Evolutionary conservation across 2,329 filamentous ascomycete genomes (phyloP), one percentile per base, ranked within the genome.

Genomic region (Colletotrichum incanum): DNA sequence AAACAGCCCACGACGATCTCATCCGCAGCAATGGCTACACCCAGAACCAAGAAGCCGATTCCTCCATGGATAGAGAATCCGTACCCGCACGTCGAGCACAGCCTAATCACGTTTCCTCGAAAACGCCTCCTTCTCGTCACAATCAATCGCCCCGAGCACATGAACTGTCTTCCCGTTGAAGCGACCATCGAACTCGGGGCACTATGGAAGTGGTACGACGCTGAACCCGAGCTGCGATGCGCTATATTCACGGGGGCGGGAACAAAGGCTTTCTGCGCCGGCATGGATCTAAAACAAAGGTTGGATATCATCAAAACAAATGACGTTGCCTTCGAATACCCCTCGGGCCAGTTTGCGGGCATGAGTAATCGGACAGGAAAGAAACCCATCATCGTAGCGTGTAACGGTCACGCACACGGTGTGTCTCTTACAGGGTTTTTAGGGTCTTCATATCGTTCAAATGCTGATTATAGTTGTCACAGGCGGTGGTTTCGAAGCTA

Each of bases 251-350:
- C 87, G 0, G 88, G 88, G 26, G 82, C 81, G 0, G 86, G 86
- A 0, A 80, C 84, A 58, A 79, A 84, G 41, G 84, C 87, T 0
- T 89, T 89, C 75, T 89, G 86, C 75, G 84, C 87, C 0, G 87
- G 87, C 2, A 86, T 86, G 68, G 87, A 89, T 73, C 76, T 89
- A 8, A 88, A 88, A 78, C 85, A 88, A 79, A 83, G 84, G 75
- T 71, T 78, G 0, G 75, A 76, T 50, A 77, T 77, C 64, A 73
- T 79, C 73, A 68, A 79, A 65, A 76, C 77, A 39, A 76, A 76
- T 23, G 73, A 79, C 67, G 74, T 78, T n/a, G 76, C 78, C 16
- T 74, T 71, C 14, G 78, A 79, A 9, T 85, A 86, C 71, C 72
- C 73, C 26, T 72, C 74, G 2, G 83, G 80, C 0, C 80, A 79